phyloP scores from a whole-genome alignment of 495 filamentous ascomycete genomes.

The Sordaria brevicollis region DNA sequence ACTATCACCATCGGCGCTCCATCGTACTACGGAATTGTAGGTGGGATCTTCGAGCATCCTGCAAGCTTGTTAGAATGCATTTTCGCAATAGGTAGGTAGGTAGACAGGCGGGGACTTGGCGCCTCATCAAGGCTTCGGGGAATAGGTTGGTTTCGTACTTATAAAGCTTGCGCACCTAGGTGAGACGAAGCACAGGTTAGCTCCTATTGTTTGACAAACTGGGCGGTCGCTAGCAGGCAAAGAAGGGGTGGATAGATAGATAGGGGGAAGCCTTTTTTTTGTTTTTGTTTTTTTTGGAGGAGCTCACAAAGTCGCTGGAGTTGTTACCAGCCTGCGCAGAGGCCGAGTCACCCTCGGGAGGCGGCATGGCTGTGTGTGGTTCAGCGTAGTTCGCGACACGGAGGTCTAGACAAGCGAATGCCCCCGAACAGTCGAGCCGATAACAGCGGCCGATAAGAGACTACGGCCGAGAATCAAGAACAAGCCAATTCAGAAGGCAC shows the following conservation, averaged over 20 bases:
- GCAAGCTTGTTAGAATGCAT: constrained; percentile 19
- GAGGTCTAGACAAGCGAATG: not conserved
- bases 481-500: not conserved
- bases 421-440: not conserved
- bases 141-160: constrained; percentile 54
- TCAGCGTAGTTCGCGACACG: not conserved
- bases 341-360: constrained; percentile 27
- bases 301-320: constrained; percentile 42
- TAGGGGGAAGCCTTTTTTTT: no score
- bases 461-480: not conserved
- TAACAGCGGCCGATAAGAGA: not conserved
- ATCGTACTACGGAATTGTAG: constrained; percentile 86
- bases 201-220: constrained; percentile 2
- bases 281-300: no score
- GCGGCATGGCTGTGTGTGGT: constrained; percentile 28
- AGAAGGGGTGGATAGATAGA: constrained; percentile 2
- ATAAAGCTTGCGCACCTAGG: constrained; percentile 93
- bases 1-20: constrained; percentile 89
- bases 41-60: constrained; percentile 97
- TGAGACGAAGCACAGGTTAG: constrained; percentile 8
- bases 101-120: constrained; percentile 1
- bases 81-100: constrained; percentile 1
- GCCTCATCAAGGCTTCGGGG: not conserved
- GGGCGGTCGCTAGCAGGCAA: not conserved
- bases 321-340: constrained; percentile 33